Evolutionary conservation across 192 early-diverging fungal genomes (phyloP).

Genomic region (Podochytrium sp.): DNA sequence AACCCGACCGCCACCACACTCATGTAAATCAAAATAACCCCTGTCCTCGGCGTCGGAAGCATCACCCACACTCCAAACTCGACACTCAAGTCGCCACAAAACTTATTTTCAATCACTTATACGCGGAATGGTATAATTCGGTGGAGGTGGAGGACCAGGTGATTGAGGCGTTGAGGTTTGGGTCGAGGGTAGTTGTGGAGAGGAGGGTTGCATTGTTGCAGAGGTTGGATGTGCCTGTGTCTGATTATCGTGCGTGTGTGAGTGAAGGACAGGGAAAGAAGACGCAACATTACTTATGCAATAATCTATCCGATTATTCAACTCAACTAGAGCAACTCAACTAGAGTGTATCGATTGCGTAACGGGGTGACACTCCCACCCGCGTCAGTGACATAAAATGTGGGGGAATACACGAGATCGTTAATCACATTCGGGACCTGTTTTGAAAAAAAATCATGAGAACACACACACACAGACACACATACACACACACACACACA

Average conservation of each 20-base stretch:
- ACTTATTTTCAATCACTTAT: slow-evolving; percentile 25
- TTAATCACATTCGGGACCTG: slow-evolving; percentile 27
- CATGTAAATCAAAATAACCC: slow-evolving; percentile 24
- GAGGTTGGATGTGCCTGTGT: background rate
- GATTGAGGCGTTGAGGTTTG: slow-evolving; percentile 1
- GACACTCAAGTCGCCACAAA: background rate
- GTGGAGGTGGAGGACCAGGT: slow-evolving; percentile 8
- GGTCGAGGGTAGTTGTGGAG: slow-evolving; percentile 16
- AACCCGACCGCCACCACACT: slow-evolving; percentile 23
- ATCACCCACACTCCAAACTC: slow-evolving; percentile 33
- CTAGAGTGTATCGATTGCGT: slow-evolving; percentile 5
- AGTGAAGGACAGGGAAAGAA: background rate
- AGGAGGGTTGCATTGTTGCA: background rate
- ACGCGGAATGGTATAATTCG: slow-evolving; percentile 32
- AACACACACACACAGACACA: background rate
- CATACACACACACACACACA: background rate
- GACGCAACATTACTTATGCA: slow-evolving; percentile 13
- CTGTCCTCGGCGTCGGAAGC: slow-evolving; percentile 26
- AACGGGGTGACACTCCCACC: background rate
- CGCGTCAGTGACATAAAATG: background rate
- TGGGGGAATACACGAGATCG: slow-evolving; percentile 18
- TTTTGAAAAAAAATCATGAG: background rate
- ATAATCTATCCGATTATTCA: slow-evolving; percentile 37
- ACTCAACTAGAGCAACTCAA: too few relatives aligned
- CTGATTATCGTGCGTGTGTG: background rate